Base-by-base conservation (phyloP, 2,329 filamentous ascomycete genomes). In the Paraconiothyrium brasiliense region DNA sequence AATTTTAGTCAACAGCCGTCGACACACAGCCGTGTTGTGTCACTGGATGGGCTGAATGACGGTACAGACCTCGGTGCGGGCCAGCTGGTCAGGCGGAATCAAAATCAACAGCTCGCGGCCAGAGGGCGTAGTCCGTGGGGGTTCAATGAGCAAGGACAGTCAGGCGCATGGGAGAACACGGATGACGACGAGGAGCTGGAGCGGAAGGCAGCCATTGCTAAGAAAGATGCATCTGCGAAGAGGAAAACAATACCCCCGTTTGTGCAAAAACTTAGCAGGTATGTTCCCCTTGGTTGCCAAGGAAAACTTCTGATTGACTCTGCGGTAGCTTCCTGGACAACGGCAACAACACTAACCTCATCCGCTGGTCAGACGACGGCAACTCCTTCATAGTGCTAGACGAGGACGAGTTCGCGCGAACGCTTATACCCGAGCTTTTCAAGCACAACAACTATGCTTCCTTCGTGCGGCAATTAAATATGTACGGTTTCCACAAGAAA, bases 221-320 rank as follows among this genome's bases (percentile, higher is more conserved):
- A 96, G 82, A 88, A 90, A 74, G 95, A 98, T 61, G 90, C 94
- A 0, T 91, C 94, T 76, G 86, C 90, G 16, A 98, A 97, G 79
- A 86, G 94, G 71, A 98, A 98, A 80, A 92, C 96, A 73, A 98
- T 99, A 11, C 94, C 95, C 0, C 94, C 95, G 0, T 99, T 99
- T 83, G 94, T 99, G 47, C 94, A 97, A 79, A 99, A 99, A 77
- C 82, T 99, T 58, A 97, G 93, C 88, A 98, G 94, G 94, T 96
- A 83, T 81, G 87, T 22, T 30, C 44, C 39, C 41, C 48, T 34
- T 50, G 22, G 27, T 24, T 62, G 11, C 11, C 47, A 27, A 5
- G n/a, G 24, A 16, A 48, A 55, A 54, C 57, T 69, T 24, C 9
- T 63, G 30, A 51, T 68, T 72, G 60, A 76, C 54, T n/a, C 68